Evolutionary conservation across 805 yeast genomes (phyloP).

Genomic region (Pichia pseudocactophila): DNA sequence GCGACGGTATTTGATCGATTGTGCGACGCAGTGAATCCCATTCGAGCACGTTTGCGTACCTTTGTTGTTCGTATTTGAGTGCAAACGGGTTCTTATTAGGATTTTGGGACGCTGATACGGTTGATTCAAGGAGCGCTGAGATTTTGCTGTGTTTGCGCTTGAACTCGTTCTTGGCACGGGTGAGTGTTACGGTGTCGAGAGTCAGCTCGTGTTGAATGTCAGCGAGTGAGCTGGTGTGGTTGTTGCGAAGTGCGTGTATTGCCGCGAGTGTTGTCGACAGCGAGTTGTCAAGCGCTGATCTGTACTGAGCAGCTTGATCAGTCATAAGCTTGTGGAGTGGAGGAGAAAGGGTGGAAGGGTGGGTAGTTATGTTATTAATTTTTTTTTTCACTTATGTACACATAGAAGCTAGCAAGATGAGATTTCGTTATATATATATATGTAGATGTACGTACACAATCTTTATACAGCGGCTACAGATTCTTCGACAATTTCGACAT

Average conservation of each 20-base stretch:
- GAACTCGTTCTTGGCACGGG: conserved; percentile 15
- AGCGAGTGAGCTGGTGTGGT: conserved; percentile 7
- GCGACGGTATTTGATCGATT: conserved; percentile 17
- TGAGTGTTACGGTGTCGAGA: conserved; percentile 16
- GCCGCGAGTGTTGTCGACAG: conserved; percentile 11
- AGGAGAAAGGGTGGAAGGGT: no score
- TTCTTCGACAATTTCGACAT: conserved; percentile 3
- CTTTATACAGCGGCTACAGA: no score
- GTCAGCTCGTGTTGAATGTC: conserved; percentile 13
- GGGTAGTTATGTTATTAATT: no score
- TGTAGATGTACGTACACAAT: no score
- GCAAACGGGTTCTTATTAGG: conserved; percentile 7
- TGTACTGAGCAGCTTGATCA: background rate
- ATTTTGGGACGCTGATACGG: background rate
- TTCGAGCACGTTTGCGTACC: conserved; percentile 13
- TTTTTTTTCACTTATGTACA: no score
- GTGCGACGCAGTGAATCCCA: conserved; percentile 13
- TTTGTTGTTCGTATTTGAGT: conserved; percentile 12
- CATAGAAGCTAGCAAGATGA: no score
- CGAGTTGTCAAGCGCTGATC: conserved; percentile 14
- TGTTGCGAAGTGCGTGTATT: conserved; percentile 7
- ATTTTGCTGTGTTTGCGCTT: conserved; percentile 8
- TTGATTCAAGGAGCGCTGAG: no score
- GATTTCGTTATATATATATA: no score
- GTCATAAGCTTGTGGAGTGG: no score